phyloP scores from a whole-genome alignment of 148 eudicot genomes.

The Mesembryanthemum crystallinum region DNA sequence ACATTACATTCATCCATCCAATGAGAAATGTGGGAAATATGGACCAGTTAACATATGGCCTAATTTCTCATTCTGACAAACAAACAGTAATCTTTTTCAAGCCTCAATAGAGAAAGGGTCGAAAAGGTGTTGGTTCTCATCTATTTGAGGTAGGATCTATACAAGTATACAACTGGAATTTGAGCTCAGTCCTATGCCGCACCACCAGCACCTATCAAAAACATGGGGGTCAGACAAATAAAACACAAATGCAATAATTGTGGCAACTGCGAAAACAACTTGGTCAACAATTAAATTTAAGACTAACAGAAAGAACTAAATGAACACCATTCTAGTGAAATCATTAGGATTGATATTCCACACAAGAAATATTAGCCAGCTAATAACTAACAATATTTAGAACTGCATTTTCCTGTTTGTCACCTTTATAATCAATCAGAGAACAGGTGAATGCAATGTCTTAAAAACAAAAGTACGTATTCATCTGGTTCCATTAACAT shows the following conservation, averaged over 20 bases:
- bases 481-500: background rate
- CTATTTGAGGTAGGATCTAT: background rate
- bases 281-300: background rate
- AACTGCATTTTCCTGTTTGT: background rate
- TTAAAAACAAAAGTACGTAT: background rate
- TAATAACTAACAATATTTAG: background rate
- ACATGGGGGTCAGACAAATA: background rate
- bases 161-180: background rate
- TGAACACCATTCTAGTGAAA: background rate
- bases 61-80: background rate
- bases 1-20: background rate
- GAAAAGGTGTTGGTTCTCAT: background rate
- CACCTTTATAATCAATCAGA: background rate
- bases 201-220: background rate
- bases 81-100: background rate
- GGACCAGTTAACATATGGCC: background rate
- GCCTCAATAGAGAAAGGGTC: background rate
- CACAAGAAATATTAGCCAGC: background rate
- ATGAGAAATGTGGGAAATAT: background rate
- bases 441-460: background rate
- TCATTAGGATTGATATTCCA: background rate
- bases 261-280: background rate
- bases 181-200: background rate
- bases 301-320: background rate
- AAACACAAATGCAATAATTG: background rate